Evolutionary conservation across 176 grass and related monocot genomes (phyloP), one percentile per base, ranked within the genome.

Genomic region (Bromus sterilis): DNA sequence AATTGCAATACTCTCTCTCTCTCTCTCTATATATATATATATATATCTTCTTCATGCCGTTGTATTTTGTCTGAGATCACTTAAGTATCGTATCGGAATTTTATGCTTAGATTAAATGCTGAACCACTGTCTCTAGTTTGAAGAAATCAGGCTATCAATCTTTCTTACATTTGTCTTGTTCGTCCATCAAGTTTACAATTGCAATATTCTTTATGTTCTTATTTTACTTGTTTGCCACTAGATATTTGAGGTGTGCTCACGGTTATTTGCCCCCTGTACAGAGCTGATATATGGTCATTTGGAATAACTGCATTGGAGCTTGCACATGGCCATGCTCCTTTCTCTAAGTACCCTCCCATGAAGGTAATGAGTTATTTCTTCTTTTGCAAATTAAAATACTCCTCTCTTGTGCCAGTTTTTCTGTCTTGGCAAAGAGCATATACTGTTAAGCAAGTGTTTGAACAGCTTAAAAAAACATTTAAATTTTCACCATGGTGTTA

Each of bases 231-330:
- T 20, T 55, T 77, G 31, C 40, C 53, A 73, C 55, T 62, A 29
- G 71, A 79, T 34, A 64, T 6, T 64, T 63, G 77, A 49, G 32
- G 30, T 80, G 63, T 66, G 62, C 32, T 80, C 21, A 69, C 15
- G 49, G 18, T 4, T 81, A 56, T 28, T 89, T 69, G 20, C 44
- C 72, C 75, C 39, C 15, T 67, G n/a, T 25, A 58, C 82, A 94
- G 91, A 88, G 91, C 91, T 80, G 91, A 91, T 43, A 94, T 94
- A 33, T 94, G 91, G 91, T 94, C 91, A 46, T 94, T 94, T 86
- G 91, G 91, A 78, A 94, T 94, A 88, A 94, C 88, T 76, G 88
- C 91, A 13, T 75, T 94, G 65, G 91, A 94, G 75, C 83, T 94
- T 71, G 91, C 91, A 42, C 91, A 94, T 83, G 91, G 91, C 5